Percentiles rank a stretch among this genome's conserved stretches.
Evolutionary conservation across 2,329 filamentous ascomycete species (phyloP).

Genomic region (Arachnopeziza araneosa): DNA sequence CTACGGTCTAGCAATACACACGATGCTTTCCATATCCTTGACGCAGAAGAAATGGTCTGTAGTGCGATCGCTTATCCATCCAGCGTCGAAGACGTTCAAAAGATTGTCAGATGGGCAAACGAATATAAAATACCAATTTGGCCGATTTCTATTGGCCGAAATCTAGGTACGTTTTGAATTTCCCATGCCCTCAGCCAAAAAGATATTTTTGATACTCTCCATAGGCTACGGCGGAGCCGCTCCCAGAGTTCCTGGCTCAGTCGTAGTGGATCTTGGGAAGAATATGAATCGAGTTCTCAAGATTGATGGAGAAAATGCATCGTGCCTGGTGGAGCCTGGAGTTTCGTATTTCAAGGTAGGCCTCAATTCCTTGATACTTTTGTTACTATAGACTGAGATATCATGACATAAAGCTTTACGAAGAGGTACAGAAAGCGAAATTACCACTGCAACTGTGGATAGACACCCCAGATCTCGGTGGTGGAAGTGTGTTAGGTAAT

Average conservation of each 20-base stretch:
- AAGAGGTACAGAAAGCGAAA: background rate
- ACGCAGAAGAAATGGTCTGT: conserved; percentile 38
- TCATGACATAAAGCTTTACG: background rate
- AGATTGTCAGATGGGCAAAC: conserved; percentile 41
- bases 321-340: conserved; percentile 48
- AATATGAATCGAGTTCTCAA: conserved; percentile 48
- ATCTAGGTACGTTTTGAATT: conserved; percentile 34
- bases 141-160: conserved; percentile 44
- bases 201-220: background rate
- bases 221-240: conserved; percentile 48
- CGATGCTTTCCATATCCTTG: conserved; percentile 38
- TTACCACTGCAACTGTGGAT: conserved; percentile 14
- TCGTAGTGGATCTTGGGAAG: conserved; percentile 45
- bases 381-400: background rate
- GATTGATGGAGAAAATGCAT: conserved; percentile 44
- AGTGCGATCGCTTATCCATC: conserved; percentile 40
- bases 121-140: conserved; percentile 41
- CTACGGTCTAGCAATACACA: conserved; percentile 27
- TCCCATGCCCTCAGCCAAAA: too few relatives aligned
- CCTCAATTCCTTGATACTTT: background rate
- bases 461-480: conserved; percentile 30
- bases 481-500: conserved; percentile 41
- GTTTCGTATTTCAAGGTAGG: conserved; percentile 42
- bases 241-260: conserved; percentile 43
- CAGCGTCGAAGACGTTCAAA: conserved; percentile 41